Percentiles rank a stretch among this genome's conserved stretches.
phyloP scores from a whole-genome alignment of 768 basidiomycete genomes.

The Xerocomus brunneocitrinus region DNA sequence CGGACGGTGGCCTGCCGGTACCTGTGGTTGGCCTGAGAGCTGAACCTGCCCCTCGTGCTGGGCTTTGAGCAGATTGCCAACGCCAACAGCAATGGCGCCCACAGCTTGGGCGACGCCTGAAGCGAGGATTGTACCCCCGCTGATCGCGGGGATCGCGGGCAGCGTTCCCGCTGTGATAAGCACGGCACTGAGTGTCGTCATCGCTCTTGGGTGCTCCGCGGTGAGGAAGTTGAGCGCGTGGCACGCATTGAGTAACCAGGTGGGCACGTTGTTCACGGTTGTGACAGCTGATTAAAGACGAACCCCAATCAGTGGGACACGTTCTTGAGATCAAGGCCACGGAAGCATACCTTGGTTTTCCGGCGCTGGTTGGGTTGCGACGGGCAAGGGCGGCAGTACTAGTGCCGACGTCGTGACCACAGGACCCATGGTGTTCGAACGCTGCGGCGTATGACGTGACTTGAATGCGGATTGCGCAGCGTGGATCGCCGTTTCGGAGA shows the following conservation, averaged over 20 bases:
- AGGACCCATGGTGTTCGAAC: slow-evolving; percentile 28
- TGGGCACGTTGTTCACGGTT: slow-evolving; percentile 55
- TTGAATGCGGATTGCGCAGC: slow-evolving; percentile 28
- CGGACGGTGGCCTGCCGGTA: slow-evolving; percentile 19
- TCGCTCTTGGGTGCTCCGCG: slow-evolving; percentile 68
- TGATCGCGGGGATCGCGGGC: slow-evolving; percentile 66
- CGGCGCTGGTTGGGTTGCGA: slow-evolving; percentile 9
- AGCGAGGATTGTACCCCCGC: slow-evolving; percentile 68
- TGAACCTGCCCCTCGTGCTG: slow-evolving; percentile 39
- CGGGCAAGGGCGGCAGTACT: slow-evolving; percentile 17
- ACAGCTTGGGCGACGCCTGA: slow-evolving; percentile 72
- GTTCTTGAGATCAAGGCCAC: neutral
- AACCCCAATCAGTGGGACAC: neutral
- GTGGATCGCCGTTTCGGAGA: slow-evolving; percentile 30
- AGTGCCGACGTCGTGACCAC: slow-evolving; percentile 16
- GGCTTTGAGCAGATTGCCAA: slow-evolving; percentile 55
- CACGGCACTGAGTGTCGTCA: slow-evolving; percentile 72
- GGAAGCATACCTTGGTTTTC: slow-evolving; percentile 16
- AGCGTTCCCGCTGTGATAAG: slow-evolving; percentile 76
- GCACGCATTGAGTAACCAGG: slow-evolving; percentile 75
- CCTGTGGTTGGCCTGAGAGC: slow-evolving; percentile 19
- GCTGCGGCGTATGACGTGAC: slow-evolving; percentile 26
- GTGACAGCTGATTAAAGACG: slow-evolving; percentile 30
- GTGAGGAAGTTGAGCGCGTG: slow-evolving; percentile 71
- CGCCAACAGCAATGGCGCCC: slow-evolving; percentile 72